Percentiles rank a stretch among this genome's conserved stretches.
phyloP scores from a whole-genome alignment of 352 stramenopile genomes.

The Globisporangium nodosum region DNA sequence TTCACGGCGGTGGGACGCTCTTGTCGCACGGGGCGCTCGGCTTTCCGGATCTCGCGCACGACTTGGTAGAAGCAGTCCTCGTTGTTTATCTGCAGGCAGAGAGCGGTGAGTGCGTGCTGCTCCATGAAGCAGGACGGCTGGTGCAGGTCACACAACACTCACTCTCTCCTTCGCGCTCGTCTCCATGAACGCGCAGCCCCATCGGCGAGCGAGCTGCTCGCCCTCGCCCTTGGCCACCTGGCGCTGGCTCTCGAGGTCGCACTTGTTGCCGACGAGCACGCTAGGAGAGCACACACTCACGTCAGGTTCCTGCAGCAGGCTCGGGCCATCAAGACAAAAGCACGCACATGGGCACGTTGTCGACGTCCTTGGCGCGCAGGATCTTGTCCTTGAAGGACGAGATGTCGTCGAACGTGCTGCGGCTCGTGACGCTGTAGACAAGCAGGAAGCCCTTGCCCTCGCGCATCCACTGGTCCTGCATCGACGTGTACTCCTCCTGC shows the following conservation, averaged over 20 bases:
- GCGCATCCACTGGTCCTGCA: conserved; percentile 92
- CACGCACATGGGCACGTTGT: conserved; percentile 74
- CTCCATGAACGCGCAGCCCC: conserved; percentile 86
- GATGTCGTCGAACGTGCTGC: conserved; percentile 89
- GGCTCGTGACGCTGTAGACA: conserved; percentile 87
- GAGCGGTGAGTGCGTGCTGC: conserved; percentile 3
- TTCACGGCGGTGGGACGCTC: conserved; percentile 27
- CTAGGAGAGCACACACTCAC: conserved; percentile 11
- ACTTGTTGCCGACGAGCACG: conserved; percentile 89
- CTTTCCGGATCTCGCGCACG: conserved; percentile 81
- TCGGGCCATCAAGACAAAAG: neutral
- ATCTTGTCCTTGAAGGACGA: conserved; percentile 89
- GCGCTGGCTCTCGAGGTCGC: conserved; percentile 69
- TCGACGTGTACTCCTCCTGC: conserved; percentile 90
- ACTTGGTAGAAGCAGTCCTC: conserved; percentile 89
- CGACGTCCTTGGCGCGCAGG: conserved; percentile 83
- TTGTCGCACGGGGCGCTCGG: conserved; percentile 53
- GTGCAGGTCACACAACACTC: neutral
- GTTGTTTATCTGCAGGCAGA: conserved; percentile 63
- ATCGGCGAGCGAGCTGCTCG: conserved; percentile 60
- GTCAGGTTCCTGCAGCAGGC: no score
- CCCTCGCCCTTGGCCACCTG: conserved; percentile 65
- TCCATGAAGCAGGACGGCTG: neutral
- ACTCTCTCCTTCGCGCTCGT: conserved; percentile 87
- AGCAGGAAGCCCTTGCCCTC: conserved; percentile 89